Evolutionary conservation across 306 rosid genomes (phyloP).

Genomic region (Quercus ilex): DNA sequence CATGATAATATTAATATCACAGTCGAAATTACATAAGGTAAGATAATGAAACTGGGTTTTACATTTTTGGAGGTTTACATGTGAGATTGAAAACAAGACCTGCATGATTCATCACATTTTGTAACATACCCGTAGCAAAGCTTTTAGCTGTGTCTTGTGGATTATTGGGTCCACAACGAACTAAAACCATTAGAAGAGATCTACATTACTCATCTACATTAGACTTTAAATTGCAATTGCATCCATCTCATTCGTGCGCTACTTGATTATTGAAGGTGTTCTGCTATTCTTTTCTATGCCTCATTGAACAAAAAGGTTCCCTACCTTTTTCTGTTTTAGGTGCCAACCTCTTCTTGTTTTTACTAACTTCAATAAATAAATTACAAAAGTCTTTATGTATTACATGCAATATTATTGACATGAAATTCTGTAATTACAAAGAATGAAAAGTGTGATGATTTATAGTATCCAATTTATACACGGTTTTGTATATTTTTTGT

Average conservation of each 20-base stretch:
- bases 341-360: background rate
- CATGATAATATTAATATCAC: background rate
- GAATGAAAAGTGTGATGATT: background rate
- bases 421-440: background rate
- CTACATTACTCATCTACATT: background rate
- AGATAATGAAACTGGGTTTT: background rate
- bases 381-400: background rate
- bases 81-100: background rate
- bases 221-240: background rate
- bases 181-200: background rate
- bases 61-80: background rate
- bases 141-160: background rate
- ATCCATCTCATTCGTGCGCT: background rate
- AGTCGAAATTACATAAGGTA: background rate
- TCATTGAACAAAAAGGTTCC: background rate
- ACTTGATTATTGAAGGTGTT: background rate
- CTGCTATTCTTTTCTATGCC: background rate
- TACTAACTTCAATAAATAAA: background rate
- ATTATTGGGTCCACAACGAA: background rate
- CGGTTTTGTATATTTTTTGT: background rate
- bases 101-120: background rate
- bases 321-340: background rate
- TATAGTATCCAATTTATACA: background rate
- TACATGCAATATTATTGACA: background rate
- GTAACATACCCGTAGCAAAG: background rate